Conservation (phyloP, 163 green algal genomes). For the Chlamydomonas reinhardtii region DNA sequence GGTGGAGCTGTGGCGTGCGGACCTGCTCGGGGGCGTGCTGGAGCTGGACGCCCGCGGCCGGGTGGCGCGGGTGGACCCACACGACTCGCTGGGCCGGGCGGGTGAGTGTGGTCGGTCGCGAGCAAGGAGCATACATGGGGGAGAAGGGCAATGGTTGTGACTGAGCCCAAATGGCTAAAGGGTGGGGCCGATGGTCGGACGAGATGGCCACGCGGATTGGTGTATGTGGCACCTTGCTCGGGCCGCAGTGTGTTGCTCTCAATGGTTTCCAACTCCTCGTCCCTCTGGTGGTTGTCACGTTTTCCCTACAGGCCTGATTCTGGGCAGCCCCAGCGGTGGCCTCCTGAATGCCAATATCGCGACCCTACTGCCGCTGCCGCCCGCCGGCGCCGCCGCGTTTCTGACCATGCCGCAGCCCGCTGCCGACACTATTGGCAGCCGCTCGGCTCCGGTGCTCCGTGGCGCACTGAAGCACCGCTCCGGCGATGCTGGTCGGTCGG, state of each 20-base stretch:
- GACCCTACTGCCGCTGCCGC: neutral
- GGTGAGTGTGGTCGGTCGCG: neutral
- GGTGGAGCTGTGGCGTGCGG: neutral
- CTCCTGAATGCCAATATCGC: neutral
- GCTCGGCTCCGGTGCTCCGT: neutral
- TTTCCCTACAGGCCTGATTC: too few species aligned
- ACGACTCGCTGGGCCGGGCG: neutral
- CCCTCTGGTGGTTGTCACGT: too few species aligned
- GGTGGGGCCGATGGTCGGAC: too few species aligned
- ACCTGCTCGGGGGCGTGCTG: neutral
- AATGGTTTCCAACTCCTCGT: too few species aligned
- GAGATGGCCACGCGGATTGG: too few species aligned
- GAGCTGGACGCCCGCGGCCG: neutral
- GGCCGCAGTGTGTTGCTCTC: too few species aligned
- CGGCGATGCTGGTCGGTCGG: neutral
- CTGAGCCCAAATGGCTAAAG: too few species aligned
- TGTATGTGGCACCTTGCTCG: too few species aligned
- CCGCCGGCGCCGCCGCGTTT: neutral
- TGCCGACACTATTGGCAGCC: neutral
- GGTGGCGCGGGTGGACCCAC: neutral
- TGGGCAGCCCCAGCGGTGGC: too few species aligned
- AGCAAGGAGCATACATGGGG: neutral
- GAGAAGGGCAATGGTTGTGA: too few species aligned
- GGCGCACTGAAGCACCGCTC: neutral
- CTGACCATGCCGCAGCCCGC: neutral